Conservation (phyloP, 2,329 filamentous ascomycete species). For the Colletotrichum tabaci region DNA sequence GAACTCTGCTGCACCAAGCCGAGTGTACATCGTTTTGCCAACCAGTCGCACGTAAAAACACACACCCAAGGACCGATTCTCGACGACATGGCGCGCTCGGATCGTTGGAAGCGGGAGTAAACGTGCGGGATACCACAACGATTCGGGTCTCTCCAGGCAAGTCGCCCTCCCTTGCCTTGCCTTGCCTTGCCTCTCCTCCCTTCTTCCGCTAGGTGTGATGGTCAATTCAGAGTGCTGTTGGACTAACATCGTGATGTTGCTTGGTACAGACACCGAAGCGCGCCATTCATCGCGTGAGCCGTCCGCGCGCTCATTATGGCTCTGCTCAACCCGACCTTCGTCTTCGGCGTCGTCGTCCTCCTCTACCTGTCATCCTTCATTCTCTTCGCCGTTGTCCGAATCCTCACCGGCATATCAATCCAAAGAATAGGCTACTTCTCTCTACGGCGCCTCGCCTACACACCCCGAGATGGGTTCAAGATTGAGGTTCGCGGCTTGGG, state of each 20-base stretch:
- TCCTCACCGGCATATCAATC: slow-evolving; percentile 94
- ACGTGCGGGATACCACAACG: slow-evolving; percentile 40
- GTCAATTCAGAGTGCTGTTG: slow-evolving; percentile 10
- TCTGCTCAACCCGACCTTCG: slow-evolving; percentile 82
- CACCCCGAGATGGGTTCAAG: slow-evolving; percentile 88
- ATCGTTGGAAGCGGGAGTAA: slow-evolving; percentile 41
- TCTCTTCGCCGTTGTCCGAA: slow-evolving; percentile 91
- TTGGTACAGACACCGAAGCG: slow-evolving; percentile 37
- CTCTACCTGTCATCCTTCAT: slow-evolving; percentile 94
- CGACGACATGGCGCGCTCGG: slow-evolving; percentile 42
- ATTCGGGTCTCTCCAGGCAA: slow-evolving; percentile 39
- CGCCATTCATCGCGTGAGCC: slow-evolving; percentile 22
- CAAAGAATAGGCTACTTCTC: slow-evolving; percentile 96
- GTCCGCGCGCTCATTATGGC: slow-evolving; percentile 65
- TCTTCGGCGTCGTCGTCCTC: slow-evolving; percentile 88
- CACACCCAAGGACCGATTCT: slow-evolving; percentile 22
- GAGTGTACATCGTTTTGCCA: slow-evolving; percentile 30
- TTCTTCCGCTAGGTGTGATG: background rate
- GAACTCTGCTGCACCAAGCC: slow-evolving; percentile 34
- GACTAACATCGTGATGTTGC: slow-evolving; percentile 20
- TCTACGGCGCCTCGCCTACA: slow-evolving; percentile 90
- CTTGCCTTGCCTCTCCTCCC: slow-evolving; percentile 5
- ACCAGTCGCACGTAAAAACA: slow-evolving; percentile 1
- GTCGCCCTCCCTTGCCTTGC: background rate
- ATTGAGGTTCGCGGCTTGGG: slow-evolving; percentile 92